Conservation (phyloP, 2,329 filamentous ascomycete species). For the Fusarium neocosmosporiellum region DNA sequence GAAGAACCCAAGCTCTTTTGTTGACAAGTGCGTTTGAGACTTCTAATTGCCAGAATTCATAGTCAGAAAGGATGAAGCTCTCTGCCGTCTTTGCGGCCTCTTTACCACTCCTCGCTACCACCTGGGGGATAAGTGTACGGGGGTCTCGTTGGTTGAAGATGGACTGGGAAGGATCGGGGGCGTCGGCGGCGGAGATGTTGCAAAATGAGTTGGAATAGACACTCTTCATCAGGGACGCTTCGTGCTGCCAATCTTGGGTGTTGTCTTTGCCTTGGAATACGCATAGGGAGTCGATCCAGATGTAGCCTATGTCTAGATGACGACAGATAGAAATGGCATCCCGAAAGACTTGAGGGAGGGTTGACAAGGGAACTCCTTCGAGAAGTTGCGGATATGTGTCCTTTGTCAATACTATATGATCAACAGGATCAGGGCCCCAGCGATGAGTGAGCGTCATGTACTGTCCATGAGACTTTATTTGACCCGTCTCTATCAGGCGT, state of each 20-base stretch:
- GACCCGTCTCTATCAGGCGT: neutral
- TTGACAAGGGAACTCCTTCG: neutral
- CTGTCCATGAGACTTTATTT: neutral
- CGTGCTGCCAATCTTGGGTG: neutral
- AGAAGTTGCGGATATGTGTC: neutral
- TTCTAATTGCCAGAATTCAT: neutral
- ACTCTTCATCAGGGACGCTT: constrained; percentile 6
- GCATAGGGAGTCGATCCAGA: constrained; percentile 14
- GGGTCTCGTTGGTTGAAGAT: neutral
- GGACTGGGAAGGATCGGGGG: neutral
- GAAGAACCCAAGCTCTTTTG: neutral
- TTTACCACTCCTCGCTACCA: neutral
- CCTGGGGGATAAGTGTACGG: neutral
- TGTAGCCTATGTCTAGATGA: neutral
- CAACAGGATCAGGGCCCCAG: neutral
- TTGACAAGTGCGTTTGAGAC: neutral
- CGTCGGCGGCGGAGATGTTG: neutral
- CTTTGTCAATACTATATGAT: neutral
- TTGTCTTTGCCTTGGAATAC: constrained; percentile 10
- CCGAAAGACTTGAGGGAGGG: neutral
- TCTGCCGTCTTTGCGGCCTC: neutral
- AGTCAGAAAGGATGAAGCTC: neutral
- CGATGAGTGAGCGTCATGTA: neutral
- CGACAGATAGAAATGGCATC: neutral
- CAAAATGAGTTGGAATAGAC: neutral